Percentiles rank a stretch among this genome's conserved stretches.
Conservation (phyloP, 2,329 filamentous ascomycete species). For the Colletotrichum sp. region DNA sequence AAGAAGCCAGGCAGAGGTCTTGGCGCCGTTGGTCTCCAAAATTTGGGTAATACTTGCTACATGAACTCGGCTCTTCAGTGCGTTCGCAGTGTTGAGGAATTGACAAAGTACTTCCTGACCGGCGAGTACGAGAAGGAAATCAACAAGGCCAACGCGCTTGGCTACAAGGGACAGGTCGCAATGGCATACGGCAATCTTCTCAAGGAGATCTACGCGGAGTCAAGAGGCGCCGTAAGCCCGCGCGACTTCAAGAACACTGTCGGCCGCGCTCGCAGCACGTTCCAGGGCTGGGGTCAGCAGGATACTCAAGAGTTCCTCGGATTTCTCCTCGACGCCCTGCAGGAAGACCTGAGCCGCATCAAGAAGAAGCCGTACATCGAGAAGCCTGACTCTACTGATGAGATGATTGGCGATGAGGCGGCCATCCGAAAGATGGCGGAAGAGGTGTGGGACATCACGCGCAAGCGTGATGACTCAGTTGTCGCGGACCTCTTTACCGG, state of each 20-base stretch:
- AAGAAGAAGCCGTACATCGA: slow-evolving; percentile 97
- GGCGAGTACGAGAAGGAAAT: slow-evolving; percentile 79
- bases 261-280: slow-evolving; percentile 81
- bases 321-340: slow-evolving; percentile 90
- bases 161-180: slow-evolving; percentile 87
- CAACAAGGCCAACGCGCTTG: slow-evolving; percentile 84
- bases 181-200: slow-evolving; percentile 80
- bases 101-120: slow-evolving; percentile 88
- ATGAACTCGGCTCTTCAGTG: slow-evolving; percentile 99
- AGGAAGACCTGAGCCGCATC: slow-evolving; percentile 94
- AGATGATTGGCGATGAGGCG: slow-evolving; percentile 83
- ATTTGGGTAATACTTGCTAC: slow-evolving; percentile 97
- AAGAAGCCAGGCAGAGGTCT: slow-evolving; percentile 72
- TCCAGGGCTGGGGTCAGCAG: slow-evolving; percentile 94
- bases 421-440: slow-evolving; percentile 86
- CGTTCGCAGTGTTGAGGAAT: slow-evolving; percentile 88
- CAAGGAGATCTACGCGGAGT: slow-evolving; percentile 77
- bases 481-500: slow-evolving; percentile 96
- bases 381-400: slow-evolving; percentile 96
- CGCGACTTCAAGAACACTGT: slow-evolving; percentile 83
- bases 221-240: slow-evolving; percentile 74
- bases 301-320: slow-evolving; percentile 97
- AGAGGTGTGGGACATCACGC: slow-evolving; percentile 90
- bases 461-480: slow-evolving; percentile 90
- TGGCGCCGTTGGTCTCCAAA: slow-evolving; percentile 84